Base-by-base conservation (phyloP, 768 basidiomycete genomes). In the Tulasnella sp. region DNA sequence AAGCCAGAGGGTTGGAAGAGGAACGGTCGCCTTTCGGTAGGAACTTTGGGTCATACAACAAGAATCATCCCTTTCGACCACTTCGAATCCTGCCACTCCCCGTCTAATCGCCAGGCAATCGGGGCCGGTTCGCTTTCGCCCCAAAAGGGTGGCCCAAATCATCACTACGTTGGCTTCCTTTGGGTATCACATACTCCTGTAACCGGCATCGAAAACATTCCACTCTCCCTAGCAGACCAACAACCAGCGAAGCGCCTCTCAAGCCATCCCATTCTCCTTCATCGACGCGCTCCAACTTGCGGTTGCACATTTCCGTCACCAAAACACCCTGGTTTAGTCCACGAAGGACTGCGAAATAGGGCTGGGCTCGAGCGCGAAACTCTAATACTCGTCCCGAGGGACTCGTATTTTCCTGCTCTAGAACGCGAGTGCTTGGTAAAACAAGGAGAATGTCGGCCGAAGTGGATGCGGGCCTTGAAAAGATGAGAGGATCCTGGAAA, bases 361-460 rank as follows among this genome's bases (percentile, higher is more conserved):
- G 60, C 12, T 31, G 60, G 60, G 60, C 60, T 64, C 60, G 60
- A 64, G 60, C 60, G 34, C 60, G 60, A 64, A 64, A 34, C 60
- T 64, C 60, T 64, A 64, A 64, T 64, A 64, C 60, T 64, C n/a
- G 60, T 64, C 60, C 60, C 60, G 60, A 64, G 31, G n/a, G 60
- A 64, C 60, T 1, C 14, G 60, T 34, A 64, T 64, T 64, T 64
- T 64, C 60, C 60, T 4, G 20, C 60, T 31, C 60, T 34, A 18
- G 14, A 64, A 64, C n/a, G 60, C 28, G 28, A 16, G 12, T 34
- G 12, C n/a, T 8, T 34, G 28, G 60, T 14, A 12, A 31, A 31
- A n/a, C 60, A 31, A 34, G 31, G 60, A 34, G n/a, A 64, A 64
- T 64, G 60, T 64, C 34, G 12, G 60, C 60, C 60, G n/a, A 34